Base-by-base conservation (phyloP, 257 asterid genomes). In the Solanum sparsipilum region DNA sequence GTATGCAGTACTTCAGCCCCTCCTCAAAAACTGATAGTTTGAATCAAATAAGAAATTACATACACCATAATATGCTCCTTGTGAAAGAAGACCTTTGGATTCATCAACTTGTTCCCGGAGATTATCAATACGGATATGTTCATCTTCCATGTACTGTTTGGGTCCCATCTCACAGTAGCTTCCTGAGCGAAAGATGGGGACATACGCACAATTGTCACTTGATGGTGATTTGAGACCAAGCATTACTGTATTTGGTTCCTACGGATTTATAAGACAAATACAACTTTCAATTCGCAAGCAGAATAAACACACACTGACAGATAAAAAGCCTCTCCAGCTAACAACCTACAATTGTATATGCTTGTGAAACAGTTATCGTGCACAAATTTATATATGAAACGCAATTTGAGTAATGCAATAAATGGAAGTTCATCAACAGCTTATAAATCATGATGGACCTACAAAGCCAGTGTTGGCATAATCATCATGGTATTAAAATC, bases 41-140 rank as follows among this genome's bases (percentile, higher is more conserved):
- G 75, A 84, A 84, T 88, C 68, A 34, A 87, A 89, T 88, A 90
- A 75, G 41, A 39, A 79, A 85, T 68, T 85, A 91, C 97, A 44
- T 86, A 95, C 98, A 94, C 99, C 99, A 89, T 92, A 96, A 92
- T 92, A 96, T 75, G 99, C 98, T 87, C 94, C 95, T 71, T 94
- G 93, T 85, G 94, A 89, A 87, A 93, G 91, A 73, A 93, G 78
- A 56, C 89, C 86, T 75, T 85, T 87, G 83, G 92, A 84, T 39
- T 88, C 90, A 84, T 90, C 92, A 71, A 93, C 92, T 91, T 93
- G 91, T 83, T 94, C 88, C 34, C 41, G 88, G 78, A 95, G 98
- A 92, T 94, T 88, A 91, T 96, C 99, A 63, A 95, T 93, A 84
- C 98, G 90, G 87, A 96, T 90, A 90, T 67, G 92, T 91, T 94